Evolutionary conservation across 2,329 filamentous ascomycete genomes (phyloP).

Genomic region (Cercospora berteroae): DNA sequence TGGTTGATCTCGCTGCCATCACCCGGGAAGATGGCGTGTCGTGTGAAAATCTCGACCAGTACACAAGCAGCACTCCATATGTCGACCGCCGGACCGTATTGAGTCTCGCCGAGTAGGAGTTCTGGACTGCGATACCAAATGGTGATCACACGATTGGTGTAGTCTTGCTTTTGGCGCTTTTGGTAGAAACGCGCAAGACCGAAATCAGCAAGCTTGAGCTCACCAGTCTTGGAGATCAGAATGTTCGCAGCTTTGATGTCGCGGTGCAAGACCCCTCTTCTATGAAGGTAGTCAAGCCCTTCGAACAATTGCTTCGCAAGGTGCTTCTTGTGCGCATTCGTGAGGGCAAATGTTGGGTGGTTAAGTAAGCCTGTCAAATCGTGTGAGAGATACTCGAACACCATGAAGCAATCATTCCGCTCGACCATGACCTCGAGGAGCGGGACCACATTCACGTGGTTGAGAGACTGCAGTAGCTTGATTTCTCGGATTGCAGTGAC

Average conservation of each 20-base stretch:
- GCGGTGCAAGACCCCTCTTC: conserved; percentile 87
- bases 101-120: conserved; percentile 83
- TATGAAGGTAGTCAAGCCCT: conserved; percentile 89
- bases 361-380: conserved; percentile 93
- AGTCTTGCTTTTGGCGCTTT: conserved; percentile 86
- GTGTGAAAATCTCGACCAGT: conserved; percentile 92
- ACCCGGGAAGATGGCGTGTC: conserved; percentile 89
- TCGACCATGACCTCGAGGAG: conserved; percentile 96
- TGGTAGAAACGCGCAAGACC: conserved; percentile 94
- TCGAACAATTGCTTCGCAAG: conserved; percentile 90
- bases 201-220: conserved; percentile 92
- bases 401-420: conserved; percentile 98
- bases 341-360: conserved; percentile 85
- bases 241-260: conserved; percentile 99
- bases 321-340: conserved; percentile 85
- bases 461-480: conserved; percentile 83
- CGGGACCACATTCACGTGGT: conserved; percentile 77
- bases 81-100: conserved; percentile 85
- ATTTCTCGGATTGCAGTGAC: conserved; percentile 90
- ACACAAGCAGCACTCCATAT: conserved; percentile 98
- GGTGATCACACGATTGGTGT: conserved; percentile 97
- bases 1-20: conserved; percentile 95
- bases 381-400: conserved; percentile 96
- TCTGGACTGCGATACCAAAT: conserved; percentile 97
- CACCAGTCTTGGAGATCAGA: conserved; percentile 82